phyloP scores from a whole-genome alignment of 2,329 filamentous ascomycete genomes.

The Colletotrichum coccodes region DNA sequence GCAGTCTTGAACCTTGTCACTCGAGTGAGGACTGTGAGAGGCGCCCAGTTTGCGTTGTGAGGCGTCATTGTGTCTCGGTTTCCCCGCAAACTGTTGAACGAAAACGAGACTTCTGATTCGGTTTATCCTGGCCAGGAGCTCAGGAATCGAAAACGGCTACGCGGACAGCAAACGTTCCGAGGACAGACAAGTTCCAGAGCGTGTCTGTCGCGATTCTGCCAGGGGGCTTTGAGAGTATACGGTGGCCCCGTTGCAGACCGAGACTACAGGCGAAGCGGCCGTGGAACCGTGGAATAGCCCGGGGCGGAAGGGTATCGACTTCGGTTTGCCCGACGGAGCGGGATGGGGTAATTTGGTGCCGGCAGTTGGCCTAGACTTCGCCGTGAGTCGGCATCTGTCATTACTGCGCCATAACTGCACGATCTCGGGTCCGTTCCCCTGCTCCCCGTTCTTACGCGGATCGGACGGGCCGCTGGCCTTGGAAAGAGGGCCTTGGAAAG shows the following conservation, averaged over 20 bases:
- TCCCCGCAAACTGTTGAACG: slow-evolving; percentile 8
- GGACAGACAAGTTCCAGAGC: no score
- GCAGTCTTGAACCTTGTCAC: slow-evolving; percentile 9
- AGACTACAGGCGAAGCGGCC: not conserved
- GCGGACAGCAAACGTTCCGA: no score
- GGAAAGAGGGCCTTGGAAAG: not conserved
- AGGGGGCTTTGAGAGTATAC: not conserved
- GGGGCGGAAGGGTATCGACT: not conserved
- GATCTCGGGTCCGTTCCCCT: not conserved
- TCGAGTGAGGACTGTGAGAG: not conserved
- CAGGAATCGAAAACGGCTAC: no score
- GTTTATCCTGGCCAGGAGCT: no score
- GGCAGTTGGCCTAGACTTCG: not conserved
- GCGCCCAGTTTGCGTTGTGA: not conserved
- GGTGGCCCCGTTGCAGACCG: not conserved
- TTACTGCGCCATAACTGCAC: not conserved
- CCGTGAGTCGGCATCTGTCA: not conserved
- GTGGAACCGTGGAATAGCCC: not conserved
- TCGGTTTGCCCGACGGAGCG: slow-evolving; percentile 27
- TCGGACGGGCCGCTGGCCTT: not conserved
- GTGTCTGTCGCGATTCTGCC: not conserved
- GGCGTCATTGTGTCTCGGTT: slow-evolving; percentile 11
- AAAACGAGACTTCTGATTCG: slow-evolving; percentile 5
- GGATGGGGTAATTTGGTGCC: slow-evolving; percentile 12
- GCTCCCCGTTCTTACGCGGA: not conserved